Evolutionary conservation across 441 rosid genomes (phyloP).

Genomic region (Breynia disticha): DNA sequence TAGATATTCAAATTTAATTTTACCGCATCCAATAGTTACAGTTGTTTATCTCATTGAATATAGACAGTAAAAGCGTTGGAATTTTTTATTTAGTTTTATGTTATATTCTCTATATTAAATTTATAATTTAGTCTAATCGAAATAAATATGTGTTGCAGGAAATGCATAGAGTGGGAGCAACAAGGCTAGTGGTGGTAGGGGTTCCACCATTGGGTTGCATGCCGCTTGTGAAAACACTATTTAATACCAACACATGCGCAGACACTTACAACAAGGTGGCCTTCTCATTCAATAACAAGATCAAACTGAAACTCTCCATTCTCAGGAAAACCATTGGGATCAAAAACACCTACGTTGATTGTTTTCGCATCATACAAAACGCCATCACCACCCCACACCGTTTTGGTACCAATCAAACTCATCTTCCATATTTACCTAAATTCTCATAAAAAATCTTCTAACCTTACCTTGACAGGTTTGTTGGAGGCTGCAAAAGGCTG

Average conservation of each 20-base stretch:
- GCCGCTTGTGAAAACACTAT: constrained; percentile 58
- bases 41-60: no score
- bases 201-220: constrained; percentile 81
- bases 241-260: constrained; percentile 32
- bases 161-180: constrained; percentile 47
- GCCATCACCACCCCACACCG: constrained; percentile 36
- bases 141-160: constrained; percentile 44
- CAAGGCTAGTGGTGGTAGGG: constrained; percentile 57
- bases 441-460: no score
- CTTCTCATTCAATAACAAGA: constrained; percentile 43
- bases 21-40: no score
- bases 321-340: constrained; percentile 27
- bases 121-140: no score
- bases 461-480: no score
- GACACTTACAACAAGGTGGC: constrained; percentile 38
- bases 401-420: constrained; percentile 33
- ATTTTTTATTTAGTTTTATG: no score
- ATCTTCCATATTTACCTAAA: no score
- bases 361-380: constrained; percentile 25
- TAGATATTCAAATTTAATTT: no score
- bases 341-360: constrained; percentile 45
- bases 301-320: constrained; percentile 25
- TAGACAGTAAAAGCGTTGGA: no score
- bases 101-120: no score
- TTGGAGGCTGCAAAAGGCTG: constrained; percentile 52